phyloP scores from a whole-genome alignment of 371 early-diverging fungal species.

The Zychaea mexicana region DNA sequence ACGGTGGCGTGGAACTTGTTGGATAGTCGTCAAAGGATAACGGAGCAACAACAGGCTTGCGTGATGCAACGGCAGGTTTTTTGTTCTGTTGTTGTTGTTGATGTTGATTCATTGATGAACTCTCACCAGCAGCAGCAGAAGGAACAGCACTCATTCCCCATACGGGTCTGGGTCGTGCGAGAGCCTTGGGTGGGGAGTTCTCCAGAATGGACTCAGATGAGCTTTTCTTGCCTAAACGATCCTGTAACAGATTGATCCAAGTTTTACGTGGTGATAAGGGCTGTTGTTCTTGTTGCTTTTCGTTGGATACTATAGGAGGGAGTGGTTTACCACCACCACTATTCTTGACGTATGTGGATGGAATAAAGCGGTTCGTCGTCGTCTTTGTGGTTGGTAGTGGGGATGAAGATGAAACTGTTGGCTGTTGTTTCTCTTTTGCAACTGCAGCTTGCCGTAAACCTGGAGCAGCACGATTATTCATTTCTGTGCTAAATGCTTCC shows the following conservation, averaged over 20 bases:
- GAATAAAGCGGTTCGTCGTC: slow-evolving; percentile 3
- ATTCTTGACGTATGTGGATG: background rate
- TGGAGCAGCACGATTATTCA: background rate
- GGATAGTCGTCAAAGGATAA: background rate
- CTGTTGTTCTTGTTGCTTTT: background rate
- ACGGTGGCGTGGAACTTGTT: background rate
- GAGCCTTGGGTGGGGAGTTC: background rate
- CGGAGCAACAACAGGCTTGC: background rate
- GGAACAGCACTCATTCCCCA: too few relatives aligned
- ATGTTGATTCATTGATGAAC: too few relatives aligned
- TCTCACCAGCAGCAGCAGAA: too few relatives aligned
- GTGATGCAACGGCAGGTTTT: background rate
- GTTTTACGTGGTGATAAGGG: background rate
- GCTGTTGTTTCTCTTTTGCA: too few relatives aligned
- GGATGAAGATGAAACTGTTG: background rate
- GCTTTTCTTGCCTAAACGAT: background rate
- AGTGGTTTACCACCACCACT: background rate
- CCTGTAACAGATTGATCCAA: slow-evolving; percentile 5
- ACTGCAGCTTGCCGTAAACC: slow-evolving; percentile 1
- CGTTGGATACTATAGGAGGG: background rate
- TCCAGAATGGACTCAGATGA: background rate
- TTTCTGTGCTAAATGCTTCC: slow-evolving; percentile 14
- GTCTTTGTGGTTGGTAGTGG: background rate
- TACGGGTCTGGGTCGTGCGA: too few relatives aligned
- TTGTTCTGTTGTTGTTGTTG: background rate